phyloP scores from a whole-genome alignment of 2,329 filamentous ascomycete genomes.

The Fusarium solani-melongenae region DNA sequence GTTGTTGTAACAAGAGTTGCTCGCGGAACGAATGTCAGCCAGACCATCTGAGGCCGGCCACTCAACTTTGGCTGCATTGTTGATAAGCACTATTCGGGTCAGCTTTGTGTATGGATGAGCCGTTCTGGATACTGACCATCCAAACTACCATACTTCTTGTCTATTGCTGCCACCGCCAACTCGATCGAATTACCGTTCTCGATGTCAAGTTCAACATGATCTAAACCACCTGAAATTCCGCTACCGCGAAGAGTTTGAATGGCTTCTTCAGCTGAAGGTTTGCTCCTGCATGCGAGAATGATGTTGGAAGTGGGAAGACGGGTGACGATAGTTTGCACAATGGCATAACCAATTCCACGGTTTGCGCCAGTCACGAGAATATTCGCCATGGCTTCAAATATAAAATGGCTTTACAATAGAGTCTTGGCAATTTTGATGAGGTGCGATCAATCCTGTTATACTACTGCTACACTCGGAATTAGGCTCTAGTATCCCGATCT shows the following conservation, averaged over 20 bases:
- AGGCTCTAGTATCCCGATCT: background rate
- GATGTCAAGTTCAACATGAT: constrained; percentile 3
- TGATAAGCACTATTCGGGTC: background rate
- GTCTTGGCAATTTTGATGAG: background rate
- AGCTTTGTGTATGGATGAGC: no score
- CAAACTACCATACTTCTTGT: background rate
- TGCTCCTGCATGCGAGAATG: constrained; percentile 3
- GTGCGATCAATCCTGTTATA: background rate
- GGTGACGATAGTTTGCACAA: constrained; percentile 5
- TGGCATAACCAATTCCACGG: constrained; percentile 15
- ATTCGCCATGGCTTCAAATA: background rate
- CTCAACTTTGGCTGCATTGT: constrained; percentile 10
- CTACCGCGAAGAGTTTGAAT: background rate
- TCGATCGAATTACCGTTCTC: constrained; percentile 5
- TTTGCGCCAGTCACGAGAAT: constrained; percentile 13
- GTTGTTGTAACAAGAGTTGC: constrained; percentile 11
- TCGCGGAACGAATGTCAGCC: background rate
- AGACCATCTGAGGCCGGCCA: background rate
- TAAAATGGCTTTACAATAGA: background rate
- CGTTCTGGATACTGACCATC: no score
- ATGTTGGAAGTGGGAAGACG: constrained; percentile 4
- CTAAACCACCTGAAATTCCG: background rate
- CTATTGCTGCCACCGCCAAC: background rate
- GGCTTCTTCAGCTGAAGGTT: background rate
- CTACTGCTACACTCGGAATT: background rate